Conservation (phyloP, 2,329 filamentous ascomycete species). For the Alternaria brassicae region DNA sequence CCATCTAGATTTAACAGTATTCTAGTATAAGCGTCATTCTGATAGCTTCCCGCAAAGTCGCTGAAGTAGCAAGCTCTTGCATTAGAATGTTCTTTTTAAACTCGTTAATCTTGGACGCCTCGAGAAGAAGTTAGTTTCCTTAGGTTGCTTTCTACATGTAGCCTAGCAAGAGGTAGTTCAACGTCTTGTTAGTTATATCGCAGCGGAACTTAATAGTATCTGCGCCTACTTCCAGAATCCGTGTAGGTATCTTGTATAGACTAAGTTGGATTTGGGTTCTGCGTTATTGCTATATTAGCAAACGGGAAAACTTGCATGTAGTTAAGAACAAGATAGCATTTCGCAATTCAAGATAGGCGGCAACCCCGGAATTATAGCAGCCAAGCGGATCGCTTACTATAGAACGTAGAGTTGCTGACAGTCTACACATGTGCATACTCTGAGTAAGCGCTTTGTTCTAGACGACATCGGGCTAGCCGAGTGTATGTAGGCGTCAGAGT, state of each 20-base stretch:
- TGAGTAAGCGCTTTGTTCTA: neutral
- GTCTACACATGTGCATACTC: neutral
- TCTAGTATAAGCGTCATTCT: conserved; percentile 16
- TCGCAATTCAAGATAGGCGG: neutral
- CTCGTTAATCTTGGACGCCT: neutral
- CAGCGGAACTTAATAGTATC: conserved; percentile 1
- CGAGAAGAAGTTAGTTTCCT: neutral
- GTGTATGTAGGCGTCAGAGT: neutral
- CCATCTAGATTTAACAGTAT: conserved; percentile 32
- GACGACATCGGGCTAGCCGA: too few relatives aligned
- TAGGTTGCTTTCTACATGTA: conserved; percentile 18
- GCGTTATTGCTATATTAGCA: neutral
- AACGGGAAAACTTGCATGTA: neutral
- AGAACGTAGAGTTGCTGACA: neutral
- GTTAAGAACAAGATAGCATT: neutral
- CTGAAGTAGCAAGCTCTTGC: neutral
- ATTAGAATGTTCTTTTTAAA: conserved; percentile 8
- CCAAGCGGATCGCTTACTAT: neutral
- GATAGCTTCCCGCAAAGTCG: conserved; percentile 24
- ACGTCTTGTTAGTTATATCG: conserved; percentile 2
- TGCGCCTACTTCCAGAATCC: conserved; percentile 7
- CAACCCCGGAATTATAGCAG: neutral
- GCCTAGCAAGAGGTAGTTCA: conserved; percentile 16
- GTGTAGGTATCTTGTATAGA: conserved; percentile 4
- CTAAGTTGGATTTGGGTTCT: neutral